Evolutionary conservation across 1,284 basidiomycete genomes (phyloP), one percentile per base, ranked within the genome.

Genomic region (Boletus smithii): DNA sequence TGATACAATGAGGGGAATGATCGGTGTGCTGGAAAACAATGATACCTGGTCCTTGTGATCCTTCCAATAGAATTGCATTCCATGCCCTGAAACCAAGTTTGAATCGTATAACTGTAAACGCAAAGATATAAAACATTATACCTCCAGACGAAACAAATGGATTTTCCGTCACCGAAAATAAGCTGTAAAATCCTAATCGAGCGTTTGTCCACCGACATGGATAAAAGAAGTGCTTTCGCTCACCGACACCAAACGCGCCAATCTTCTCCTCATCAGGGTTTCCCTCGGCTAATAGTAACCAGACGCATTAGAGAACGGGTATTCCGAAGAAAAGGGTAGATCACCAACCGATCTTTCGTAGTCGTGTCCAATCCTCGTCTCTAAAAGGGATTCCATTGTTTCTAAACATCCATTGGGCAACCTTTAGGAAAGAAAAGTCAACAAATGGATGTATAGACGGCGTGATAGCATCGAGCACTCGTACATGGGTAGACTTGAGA

Each of bases 41-140:
- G 51, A 38, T 54, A 83, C 85, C 70, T 87, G 85, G 60, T 95
- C 91, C 60, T 88, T 89, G 58, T 87, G 85, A 58, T 91, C 88
- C 64, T 94, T 95, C 94, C 94, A 99, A 65, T 97, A 91, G 67
- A 99, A 98, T 2, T 88, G 89, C 93, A 97, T 97, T 83, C 89
- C 93, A 63, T 91, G 80, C 42, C 79, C 83, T 87, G 44, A 8
- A 49, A 39, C 14, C 0, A n/a, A 33, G n/a, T 16, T 31, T 45
- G 26, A 41, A 41, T 8, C 18, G 30, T 13, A 26, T 22, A 9
- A n/a, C 6, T 20, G 11, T 29, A n/a, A 7, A 2, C 3, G 6
- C 2, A 2, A 31, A 26, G 8, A 42, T n/a, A 18, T 39, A 20
- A 22, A 14, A n/a, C 1, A 6, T 44, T 63, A 40, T 63, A 84